Conservation (phyloP, 2,329 filamentous ascomycete genomes). For the Lecanosticta acicola region DNA sequence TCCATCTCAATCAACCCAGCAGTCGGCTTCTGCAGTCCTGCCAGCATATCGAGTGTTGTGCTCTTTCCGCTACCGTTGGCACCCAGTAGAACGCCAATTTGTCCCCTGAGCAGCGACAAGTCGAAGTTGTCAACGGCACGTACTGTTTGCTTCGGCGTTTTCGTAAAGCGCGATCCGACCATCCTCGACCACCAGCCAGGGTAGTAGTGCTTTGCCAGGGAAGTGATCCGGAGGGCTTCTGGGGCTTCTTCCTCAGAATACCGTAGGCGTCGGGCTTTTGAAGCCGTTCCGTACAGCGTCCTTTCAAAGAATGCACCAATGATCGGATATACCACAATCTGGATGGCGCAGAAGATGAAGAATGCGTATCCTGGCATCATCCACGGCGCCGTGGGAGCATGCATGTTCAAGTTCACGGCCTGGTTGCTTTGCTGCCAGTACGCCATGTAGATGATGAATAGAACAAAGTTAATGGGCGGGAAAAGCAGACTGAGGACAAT, state of each 20-base stretch:
- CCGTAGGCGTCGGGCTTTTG: conserved; percentile 44
- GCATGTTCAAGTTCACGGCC: conserved; percentile 56
- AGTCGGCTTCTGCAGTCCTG: conserved; percentile 70
- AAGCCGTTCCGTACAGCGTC: conserved; percentile 68
- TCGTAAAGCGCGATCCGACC: conserved; percentile 43
- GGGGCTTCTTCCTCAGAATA: conserved; percentile 22
- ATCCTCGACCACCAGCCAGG: conserved; percentile 56
- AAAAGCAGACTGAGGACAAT: conserved; percentile 70
- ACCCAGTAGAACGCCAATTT: conserved; percentile 79
- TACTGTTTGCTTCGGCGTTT: conserved; percentile 57
- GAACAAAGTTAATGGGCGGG: conserved; percentile 81
- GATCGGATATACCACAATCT: conserved; percentile 71
- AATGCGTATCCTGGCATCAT: conserved; percentile 66
- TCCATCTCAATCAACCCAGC: conserved; percentile 71
- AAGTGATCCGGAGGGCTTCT: conserved; percentile 62
- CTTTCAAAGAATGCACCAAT: conserved; percentile 70
- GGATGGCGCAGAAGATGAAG: conserved; percentile 70
- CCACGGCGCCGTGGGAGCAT: conserved; percentile 56
- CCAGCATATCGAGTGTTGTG: conserved; percentile 79
- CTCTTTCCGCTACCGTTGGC: conserved; percentile 87
- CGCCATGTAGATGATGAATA: conserved; percentile 72
- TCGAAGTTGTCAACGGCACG: conserved; percentile 71
- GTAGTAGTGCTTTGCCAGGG: conserved; percentile 72
- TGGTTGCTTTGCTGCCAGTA: conserved; percentile 63
- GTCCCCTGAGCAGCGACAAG: conserved; percentile 65